phyloP scores from a whole-genome alignment of 139 green algal species.

The Nannochloris sp. region DNA sequence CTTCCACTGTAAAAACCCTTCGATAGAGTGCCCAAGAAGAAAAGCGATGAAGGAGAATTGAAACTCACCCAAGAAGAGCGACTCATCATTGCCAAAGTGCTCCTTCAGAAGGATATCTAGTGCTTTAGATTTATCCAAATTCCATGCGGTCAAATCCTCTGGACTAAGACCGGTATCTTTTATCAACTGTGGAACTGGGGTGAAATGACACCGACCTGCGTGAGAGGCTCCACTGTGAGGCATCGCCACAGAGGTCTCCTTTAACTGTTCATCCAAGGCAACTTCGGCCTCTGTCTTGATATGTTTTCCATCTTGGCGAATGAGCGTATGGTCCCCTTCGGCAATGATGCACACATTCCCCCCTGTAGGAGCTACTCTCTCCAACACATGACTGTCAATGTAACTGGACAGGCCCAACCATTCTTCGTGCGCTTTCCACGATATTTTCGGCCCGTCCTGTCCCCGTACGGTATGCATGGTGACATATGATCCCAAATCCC shows the following conservation, averaged over 20 bases:
- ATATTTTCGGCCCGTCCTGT: background rate
- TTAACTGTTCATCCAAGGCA: slow-evolving; percentile 26
- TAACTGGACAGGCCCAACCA: slow-evolving; percentile 48
- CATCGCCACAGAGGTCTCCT: background rate
- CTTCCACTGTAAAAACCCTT: slow-evolving; percentile 70
- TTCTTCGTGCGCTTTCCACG: slow-evolving; percentile 11
- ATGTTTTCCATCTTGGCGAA: background rate
- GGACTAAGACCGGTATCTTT: slow-evolving; percentile 34
- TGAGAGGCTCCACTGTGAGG: slow-evolving; percentile 13
- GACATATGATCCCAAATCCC: background rate
- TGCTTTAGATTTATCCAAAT: slow-evolving; percentile 62
- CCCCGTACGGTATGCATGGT: background rate
- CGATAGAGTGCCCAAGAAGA: slow-evolving; percentile 63
- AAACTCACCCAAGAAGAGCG: slow-evolving; percentile 54
- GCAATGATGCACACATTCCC: slow-evolving; percentile 52
- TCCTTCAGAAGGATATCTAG: slow-evolving; percentile 36
- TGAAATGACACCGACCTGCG: slow-evolving; percentile 58
- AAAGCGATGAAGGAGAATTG: slow-evolving; percentile 80
- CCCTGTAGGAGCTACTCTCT: slow-evolving; percentile 38
- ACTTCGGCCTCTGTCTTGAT: slow-evolving; percentile 33
- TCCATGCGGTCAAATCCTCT: slow-evolving; percentile 54
- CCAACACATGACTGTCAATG: slow-evolving; percentile 37
- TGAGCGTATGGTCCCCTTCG: slow-evolving; percentile 32
- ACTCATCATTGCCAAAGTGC: slow-evolving; percentile 10
- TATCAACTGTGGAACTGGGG: slow-evolving; percentile 44